phyloP scores from a whole-genome alignment of 495 filamentous ascomycete species.

The Aspergillus asperescens region DNA sequence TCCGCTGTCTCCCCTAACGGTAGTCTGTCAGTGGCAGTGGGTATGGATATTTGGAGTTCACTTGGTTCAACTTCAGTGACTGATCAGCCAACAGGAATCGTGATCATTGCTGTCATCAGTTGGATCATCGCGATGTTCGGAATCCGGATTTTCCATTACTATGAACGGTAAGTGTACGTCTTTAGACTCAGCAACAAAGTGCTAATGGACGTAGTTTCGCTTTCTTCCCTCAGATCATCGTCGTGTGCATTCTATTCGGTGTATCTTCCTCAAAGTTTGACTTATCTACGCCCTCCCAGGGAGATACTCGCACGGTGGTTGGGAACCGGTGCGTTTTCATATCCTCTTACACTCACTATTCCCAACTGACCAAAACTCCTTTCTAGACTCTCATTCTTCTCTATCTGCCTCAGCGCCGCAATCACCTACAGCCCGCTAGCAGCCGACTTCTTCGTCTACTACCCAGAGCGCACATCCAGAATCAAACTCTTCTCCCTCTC shows the following conservation, averaged over 20 bases:
- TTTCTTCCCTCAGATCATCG: constrained; percentile 62
- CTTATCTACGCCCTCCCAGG: constrained; percentile 44
- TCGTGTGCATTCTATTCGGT: constrained; percentile 62
- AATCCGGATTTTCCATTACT: constrained; percentile 64
- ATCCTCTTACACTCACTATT: not conserved
- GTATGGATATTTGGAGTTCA: constrained; percentile 23
- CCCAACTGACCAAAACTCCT: not conserved
- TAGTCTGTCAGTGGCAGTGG: constrained; percentile 59
- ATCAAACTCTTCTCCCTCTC: constrained; percentile 33
- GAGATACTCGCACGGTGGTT: constrained; percentile 46
- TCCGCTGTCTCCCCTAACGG: constrained; percentile 61
- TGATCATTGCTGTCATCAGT: constrained; percentile 60
- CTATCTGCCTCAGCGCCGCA: constrained; percentile 57
- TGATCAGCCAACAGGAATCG: constrained; percentile 47
- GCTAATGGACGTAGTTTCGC: constrained; percentile 48
- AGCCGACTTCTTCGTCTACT: constrained; percentile 64
- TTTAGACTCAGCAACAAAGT: not conserved
- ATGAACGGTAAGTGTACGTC: constrained; percentile 53
- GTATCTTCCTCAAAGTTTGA: constrained; percentile 62
- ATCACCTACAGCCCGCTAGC: constrained; percentile 58
- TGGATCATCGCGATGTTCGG: constrained; percentile 69
- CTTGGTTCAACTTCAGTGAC: not conserved
- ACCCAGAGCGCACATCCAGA: constrained; percentile 48
- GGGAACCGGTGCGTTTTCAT: constrained; percentile 44
- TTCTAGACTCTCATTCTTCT: constrained; percentile 59